phyloP scores from a whole-genome alignment of 257 asterid species.

The Eucommia ulmoides region DNA sequence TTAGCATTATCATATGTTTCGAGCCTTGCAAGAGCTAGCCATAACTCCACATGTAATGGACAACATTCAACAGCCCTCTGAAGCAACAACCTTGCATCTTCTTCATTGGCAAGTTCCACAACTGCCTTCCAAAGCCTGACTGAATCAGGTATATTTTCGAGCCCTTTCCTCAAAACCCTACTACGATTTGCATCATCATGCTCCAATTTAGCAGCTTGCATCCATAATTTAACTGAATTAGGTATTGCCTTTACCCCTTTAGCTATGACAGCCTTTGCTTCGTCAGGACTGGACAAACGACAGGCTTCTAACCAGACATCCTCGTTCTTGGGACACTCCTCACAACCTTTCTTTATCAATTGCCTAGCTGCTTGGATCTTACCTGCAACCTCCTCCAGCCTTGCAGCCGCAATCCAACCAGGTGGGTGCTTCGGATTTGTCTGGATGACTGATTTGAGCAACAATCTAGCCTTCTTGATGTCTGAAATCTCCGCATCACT shows the following conservation, averaged over 20 bases:
- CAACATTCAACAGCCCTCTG: slow-evolving; percentile 13
- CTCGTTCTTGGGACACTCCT: slow-evolving; percentile 78
- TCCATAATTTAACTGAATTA: slow-evolving; percentile 33
- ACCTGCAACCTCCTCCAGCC: slow-evolving; percentile 96
- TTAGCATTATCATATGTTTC: slow-evolving; percentile 2
- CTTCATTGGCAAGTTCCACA: slow-evolving; percentile 2
- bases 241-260: slow-evolving; percentile 78
- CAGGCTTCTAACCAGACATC: slow-evolving; percentile 95
- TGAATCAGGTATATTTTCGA: slow-evolving; percentile 36
- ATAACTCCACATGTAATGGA: slow-evolving; percentile 10
- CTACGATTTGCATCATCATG: background rate
- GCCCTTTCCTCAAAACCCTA: slow-evolving; percentile 24
- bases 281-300: slow-evolving; percentile 57
- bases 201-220: background rate
- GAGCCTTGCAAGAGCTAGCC: slow-evolving; percentile 6
- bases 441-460: slow-evolving; percentile 71
- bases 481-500: slow-evolving; percentile 94
- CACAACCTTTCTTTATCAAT: slow-evolving; percentile 67
- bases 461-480: slow-evolving; percentile 77
- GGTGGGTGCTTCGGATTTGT: slow-evolving; percentile 89
- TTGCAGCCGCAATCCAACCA: slow-evolving; percentile 97
- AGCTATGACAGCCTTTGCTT: slow-evolving; percentile 85
- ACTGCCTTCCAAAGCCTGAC: slow-evolving; percentile 2
- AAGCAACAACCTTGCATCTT: background rate
- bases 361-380: slow-evolving; percentile 60